Base-by-base conservation (phyloP, 805 yeast species). In the Metschnikowia shivogae region DNA sequence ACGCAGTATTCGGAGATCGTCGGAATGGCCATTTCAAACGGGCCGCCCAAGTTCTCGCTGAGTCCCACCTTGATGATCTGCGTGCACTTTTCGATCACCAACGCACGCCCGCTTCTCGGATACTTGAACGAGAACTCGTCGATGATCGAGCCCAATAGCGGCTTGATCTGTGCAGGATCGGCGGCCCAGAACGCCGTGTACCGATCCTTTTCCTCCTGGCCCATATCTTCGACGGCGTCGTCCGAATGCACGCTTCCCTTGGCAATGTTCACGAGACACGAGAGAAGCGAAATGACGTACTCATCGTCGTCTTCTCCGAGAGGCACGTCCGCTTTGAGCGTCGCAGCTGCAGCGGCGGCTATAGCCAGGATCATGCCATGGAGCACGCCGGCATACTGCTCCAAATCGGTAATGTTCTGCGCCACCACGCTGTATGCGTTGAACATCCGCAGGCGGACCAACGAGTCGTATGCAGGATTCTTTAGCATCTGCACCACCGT, bases 241-340 rank as follows among this genome's bases (percentile, higher is more conserved):
- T 82, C 88, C 0, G 87, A 82, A 2, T 76, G 62, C 40, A 78
- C 78, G 56, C 84, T 62, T 0, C 89, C 88, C 45, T 81, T 83
- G 0, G 89, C 93, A 3, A 88, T 67, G 43, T 84, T 86, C n/a
- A 74, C 73, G 0, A 89, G 61, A 56, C 89, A 85, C 11, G 77
- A 65, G 22, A 87, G 61, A 37, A 86, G 62, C 20, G 89, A 82
- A 2, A 72, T 57, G 1, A 77, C 55, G 50, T 81, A 82, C 3
- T 77, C 80, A 29, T 67, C 69, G 24, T 60, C 51, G 13, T 48
- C 48, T 14, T 58, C 62, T 27, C 47, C 44, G n/a, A 42, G 26
- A 39, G 38, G 8, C 19, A 53, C 10, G 63, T 42, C 24, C 11
- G 36, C 48, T 37, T 47, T 19, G 32, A 48, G 47, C 14, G 49